Conservation (phyloP, 371 early-diverging fungal genomes). For the Mucor piriformis region DNA sequence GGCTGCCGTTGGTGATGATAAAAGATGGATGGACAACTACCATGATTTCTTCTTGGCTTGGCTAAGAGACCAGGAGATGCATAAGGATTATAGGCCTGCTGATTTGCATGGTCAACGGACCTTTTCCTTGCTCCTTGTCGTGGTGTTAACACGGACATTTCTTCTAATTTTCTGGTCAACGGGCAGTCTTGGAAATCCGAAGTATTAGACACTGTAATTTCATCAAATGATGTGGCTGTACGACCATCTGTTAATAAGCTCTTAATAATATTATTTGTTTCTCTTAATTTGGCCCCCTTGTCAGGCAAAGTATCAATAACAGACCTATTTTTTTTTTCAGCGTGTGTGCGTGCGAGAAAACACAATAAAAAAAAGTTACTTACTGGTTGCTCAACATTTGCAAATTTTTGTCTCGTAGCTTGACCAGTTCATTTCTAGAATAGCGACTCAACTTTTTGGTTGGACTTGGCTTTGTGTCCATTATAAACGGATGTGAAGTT, state of each 20-base stretch:
- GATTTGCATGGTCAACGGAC: constrained; percentile 30
- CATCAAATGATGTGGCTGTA: not conserved
- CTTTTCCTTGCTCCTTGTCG: constrained; percentile 28
- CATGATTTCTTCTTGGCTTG: constrained; percentile 13
- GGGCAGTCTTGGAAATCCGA: constrained; percentile 12
- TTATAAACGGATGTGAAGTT: not conserved
- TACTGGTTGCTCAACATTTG: constrained; percentile 24
- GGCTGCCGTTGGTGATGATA: not conserved
- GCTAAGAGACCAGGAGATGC: constrained; percentile 13
- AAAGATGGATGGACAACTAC: constrained; percentile 12
- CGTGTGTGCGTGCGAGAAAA: not conserved
- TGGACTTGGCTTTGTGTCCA: constrained; percentile 4
- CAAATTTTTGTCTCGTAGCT: constrained; percentile 18
- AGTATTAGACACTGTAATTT: constrained; percentile 9
- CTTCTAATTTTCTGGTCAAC: constrained; percentile 21
- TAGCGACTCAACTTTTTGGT: constrained; percentile 12
- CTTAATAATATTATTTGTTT: constrained; percentile 24
- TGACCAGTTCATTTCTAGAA: constrained; percentile 18
- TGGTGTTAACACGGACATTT: constrained; percentile 24
- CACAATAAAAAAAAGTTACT: not conserved
- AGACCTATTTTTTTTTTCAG: constrained; percentile 1
- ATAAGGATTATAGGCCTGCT: constrained; percentile 16
- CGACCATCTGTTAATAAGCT: constrained; percentile 7
- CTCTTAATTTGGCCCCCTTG: constrained; percentile 26
- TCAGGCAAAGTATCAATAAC: constrained; percentile 25